Conservation (phyloP, 1,284 basidiomycete genomes). For the Acaromyces ingoldii region DNA sequence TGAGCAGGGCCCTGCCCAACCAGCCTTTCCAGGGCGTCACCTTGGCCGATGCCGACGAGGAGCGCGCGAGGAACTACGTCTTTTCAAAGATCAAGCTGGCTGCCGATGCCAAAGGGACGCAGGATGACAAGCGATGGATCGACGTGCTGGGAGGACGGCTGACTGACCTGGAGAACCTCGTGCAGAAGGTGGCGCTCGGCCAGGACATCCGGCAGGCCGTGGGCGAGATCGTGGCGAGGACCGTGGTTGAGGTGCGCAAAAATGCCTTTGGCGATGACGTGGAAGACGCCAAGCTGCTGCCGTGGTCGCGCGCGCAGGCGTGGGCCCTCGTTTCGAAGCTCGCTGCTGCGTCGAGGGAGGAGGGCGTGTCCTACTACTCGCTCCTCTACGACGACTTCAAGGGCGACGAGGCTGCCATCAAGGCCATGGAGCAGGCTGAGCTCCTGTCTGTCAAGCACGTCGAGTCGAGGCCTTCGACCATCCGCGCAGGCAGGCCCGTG, state of each 20-base stretch:
- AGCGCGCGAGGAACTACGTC: slow-evolving; percentile 74
- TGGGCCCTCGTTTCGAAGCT: slow-evolving; percentile 78
- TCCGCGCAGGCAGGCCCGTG: slow-evolving; percentile 84
- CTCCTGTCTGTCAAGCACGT: slow-evolving; percentile 72
- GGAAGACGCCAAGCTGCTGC: slow-evolving; percentile 73
- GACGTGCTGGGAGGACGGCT: slow-evolving; percentile 45
- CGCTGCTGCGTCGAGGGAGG: slow-evolving; percentile 64
- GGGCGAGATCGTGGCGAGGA: slow-evolving; percentile 59
- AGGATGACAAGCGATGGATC: slow-evolving; percentile 16
- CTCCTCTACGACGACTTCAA: slow-evolving; percentile 83
- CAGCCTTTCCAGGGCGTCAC: slow-evolving; percentile 67
- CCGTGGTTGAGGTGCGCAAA: slow-evolving; percentile 78
- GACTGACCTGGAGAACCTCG: slow-evolving; percentile 40
- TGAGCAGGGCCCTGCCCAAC: slow-evolving; percentile 73
- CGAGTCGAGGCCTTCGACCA: slow-evolving; percentile 77
- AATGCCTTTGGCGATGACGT: slow-evolving; percentile 84
- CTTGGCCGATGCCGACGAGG: slow-evolving; percentile 68
- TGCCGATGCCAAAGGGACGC: not conserved
- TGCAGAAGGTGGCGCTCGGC: slow-evolving; percentile 38
- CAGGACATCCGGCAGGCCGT: slow-evolving; percentile 36
- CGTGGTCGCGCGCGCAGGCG: slow-evolving; percentile 81
- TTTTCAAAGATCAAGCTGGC: slow-evolving; percentile 54
- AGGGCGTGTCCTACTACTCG: slow-evolving; percentile 72
- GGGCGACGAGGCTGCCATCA: slow-evolving; percentile 73
- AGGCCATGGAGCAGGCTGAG: slow-evolving; percentile 83